These are phyloP conservation scores for Cardamine chenopodiifolia DNA, from an alignment of 345 rosid species.

Conservation along the genomic window DNA sequence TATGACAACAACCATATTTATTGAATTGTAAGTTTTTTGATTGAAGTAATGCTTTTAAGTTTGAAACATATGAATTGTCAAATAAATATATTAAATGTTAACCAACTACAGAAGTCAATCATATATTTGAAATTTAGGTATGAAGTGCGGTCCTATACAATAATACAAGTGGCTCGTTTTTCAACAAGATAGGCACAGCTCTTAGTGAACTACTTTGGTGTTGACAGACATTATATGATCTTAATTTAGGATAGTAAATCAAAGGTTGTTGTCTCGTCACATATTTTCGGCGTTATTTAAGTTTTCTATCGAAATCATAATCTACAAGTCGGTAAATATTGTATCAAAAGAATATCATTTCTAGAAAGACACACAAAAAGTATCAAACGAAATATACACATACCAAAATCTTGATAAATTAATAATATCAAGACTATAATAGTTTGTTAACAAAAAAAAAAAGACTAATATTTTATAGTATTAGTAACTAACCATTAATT, in stretches of 20 bases:
- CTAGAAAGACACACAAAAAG: background rate
- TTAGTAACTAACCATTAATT: background rate
- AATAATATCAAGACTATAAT: too few species aligned
- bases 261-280: background rate
- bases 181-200: background rate
- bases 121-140: background rate
- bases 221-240: background rate
- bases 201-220: background rate
- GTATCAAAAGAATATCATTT: background rate
- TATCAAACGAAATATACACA: background rate
- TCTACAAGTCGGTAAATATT: background rate
- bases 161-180: background rate
- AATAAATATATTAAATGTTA: slow-evolving; percentile 1
- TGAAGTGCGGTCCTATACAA: slow-evolving; percentile 3
- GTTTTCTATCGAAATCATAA: background rate
- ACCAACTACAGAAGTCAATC: background rate
- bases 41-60: background rate
- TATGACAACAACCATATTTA: background rate
- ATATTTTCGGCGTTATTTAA: background rate
- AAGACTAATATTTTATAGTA: too few species aligned
- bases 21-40: background rate
- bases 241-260: background rate
- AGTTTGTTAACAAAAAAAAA: too few species aligned
- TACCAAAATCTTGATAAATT: background rate
- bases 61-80: slow-evolving; percentile 1